Evolutionary conservation across 1,284 basidiomycete species (phyloP).

Genomic region (Cystobasidium slooffiae): DNA sequence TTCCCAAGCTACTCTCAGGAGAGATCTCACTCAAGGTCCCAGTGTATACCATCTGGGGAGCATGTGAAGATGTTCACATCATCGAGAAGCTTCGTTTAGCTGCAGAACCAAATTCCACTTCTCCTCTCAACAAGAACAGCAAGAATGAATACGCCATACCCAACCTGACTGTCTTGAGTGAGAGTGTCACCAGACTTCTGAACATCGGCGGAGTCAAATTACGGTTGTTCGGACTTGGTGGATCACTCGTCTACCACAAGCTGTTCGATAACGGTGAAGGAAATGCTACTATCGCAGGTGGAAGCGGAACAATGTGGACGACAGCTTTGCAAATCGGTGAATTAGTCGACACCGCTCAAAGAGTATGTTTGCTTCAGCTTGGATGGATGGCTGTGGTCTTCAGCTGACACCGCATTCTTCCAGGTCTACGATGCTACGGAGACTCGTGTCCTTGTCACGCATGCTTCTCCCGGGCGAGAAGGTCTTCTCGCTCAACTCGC

Average conservation of each 20-base stretch:
- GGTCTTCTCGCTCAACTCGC: conserved; percentile 90
- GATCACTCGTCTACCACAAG: conserved; percentile 94
- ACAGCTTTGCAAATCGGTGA: conserved; percentile 97
- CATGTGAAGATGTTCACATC: conserved; percentile 92
- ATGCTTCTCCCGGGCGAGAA: conserved; percentile 89
- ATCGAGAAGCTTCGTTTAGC: conserved; percentile 60
- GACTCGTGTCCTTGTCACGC: conserved; percentile 89
- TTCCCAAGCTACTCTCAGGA: conserved; percentile 85
- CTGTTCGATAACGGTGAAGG: conserved; percentile 97
- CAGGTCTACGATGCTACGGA: conserved; percentile 81
- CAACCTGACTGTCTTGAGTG: conserved; percentile 89
- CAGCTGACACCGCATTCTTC: not conserved
- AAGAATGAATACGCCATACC: conserved; percentile 58
- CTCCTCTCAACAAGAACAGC: conserved; percentile 18
- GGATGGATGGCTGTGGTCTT: not conserved
- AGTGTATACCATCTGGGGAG: conserved; percentile 95
- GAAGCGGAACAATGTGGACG: conserved; percentile 98
- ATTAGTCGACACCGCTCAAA: conserved; percentile 93
- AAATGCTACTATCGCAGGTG: conserved; percentile 92
- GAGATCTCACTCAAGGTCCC: conserved; percentile 81
- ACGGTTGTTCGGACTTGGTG: conserved; percentile 89
- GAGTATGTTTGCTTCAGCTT: conserved; percentile 62
- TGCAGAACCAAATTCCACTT: conserved; percentile 41
- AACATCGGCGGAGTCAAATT: conserved; percentile 93
- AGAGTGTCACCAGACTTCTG: conserved; percentile 86